phyloP scores from a whole-genome alignment of 495 filamentous ascomycete species.

The Penicillium dipodomyicola region DNA sequence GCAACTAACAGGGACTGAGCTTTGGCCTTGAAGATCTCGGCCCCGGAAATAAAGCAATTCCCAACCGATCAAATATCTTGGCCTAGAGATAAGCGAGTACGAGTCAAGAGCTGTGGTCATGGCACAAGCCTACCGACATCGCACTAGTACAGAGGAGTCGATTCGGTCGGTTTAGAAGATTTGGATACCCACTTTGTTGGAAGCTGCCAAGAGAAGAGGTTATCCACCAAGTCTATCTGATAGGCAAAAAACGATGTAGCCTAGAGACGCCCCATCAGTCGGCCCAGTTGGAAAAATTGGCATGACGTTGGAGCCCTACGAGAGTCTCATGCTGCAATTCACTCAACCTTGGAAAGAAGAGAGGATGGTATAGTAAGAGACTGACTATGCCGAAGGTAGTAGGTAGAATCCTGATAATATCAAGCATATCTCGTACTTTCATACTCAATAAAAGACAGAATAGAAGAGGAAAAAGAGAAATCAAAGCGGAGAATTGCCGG shows the following conservation, averaged over 20 bases:
- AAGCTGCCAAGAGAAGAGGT: constrained; percentile 5
- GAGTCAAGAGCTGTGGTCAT: neutral
- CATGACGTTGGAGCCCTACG: neutral
- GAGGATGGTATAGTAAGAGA: neutral
- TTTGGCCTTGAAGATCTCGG: constrained; percentile 4
- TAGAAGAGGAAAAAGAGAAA: neutral
- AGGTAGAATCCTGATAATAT: neutral
- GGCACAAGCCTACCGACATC: neutral
- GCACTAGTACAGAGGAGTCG: neutral
- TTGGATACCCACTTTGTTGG: neutral
- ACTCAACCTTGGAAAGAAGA: neutral
- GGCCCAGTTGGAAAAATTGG: constrained; percentile 3
- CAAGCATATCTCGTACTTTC: neutral
- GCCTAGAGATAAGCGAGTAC: neutral
- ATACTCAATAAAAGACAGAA: neutral
- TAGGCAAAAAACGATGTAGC: constrained; percentile 29
- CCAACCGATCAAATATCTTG: neutral
- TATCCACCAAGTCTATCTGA: constrained; percentile 18
- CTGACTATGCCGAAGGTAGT: neutral
- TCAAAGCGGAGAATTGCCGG: neutral
- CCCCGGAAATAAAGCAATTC: neutral
- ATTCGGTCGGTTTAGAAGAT: constrained; percentile 7
- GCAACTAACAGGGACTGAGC: neutral
- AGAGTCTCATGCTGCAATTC: neutral
- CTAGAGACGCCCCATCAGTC: constrained; percentile 27